Conservation (phyloP, 169 alveolate genomes). For the Plasmodium adleri region DNA sequence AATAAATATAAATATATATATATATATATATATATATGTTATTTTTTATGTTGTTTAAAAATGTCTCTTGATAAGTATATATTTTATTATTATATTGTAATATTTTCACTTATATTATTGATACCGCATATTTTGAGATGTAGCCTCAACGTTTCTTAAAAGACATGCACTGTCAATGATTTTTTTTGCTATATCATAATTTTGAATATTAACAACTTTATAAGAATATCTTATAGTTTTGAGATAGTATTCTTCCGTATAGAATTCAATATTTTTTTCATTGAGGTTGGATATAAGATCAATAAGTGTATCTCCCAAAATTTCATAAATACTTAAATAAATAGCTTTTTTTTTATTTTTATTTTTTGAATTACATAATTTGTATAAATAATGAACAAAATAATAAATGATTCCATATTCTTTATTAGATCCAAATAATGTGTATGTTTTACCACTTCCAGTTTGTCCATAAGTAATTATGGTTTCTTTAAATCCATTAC, state of each 20-base stretch:
- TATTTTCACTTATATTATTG: background rate
- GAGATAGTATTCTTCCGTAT: conserved; percentile 39
- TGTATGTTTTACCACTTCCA: conserved; percentile 67
- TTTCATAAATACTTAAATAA: conserved; percentile 53
- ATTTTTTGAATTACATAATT: conserved; percentile 1
- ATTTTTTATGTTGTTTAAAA: background rate
- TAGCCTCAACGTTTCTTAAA: conserved; percentile 63
- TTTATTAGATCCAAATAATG: conserved; percentile 51
- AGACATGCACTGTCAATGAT: conserved; percentile 55
- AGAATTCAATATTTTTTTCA: conserved; percentile 30
- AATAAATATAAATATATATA: background rate
- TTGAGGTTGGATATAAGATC: conserved; percentile 38
- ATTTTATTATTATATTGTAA: background rate
- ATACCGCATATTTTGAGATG: conserved; percentile 63
- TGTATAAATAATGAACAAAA: conserved; percentile 35
- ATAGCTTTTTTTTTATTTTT: conserved; percentile 5
- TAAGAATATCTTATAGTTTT: conserved; percentile 50
- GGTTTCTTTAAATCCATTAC: conserved; percentile 61
- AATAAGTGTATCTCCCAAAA: conserved; percentile 36
- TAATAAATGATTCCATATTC: conserved; percentile 42
- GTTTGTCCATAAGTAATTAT: conserved; percentile 63
- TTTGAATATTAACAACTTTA: conserved; percentile 49
- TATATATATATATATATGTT: background rate
- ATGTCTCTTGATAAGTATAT: background rate
- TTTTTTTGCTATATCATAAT: conserved; percentile 49